Evolutionary conservation across 306 rosid genomes (phyloP), one percentile per base, ranked within the genome.

Genomic region (Prunus padus): DNA sequence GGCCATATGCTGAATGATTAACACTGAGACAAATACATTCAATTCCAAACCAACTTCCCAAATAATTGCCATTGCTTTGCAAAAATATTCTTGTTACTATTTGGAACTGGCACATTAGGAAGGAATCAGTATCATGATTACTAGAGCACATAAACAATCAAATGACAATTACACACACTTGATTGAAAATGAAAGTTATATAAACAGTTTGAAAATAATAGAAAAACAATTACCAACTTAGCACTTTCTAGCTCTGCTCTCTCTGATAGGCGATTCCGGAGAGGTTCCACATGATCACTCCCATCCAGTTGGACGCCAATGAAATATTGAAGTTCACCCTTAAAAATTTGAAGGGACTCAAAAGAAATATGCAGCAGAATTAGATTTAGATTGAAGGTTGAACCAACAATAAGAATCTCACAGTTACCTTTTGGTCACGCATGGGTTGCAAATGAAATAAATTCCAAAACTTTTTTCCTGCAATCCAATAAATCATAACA

Each of bases 321-420:
- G 77, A 95, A 95, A 89, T 95, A 95, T 84, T 95, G 97, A 80
- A 95, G 96, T 80, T 92, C 98, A 71, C 98, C 97, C 98, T 95
- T 76, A 40, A 67, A 46, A 49, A 67, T 69, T 28, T 74, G 52
- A 52, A 68, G 31, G 45, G 67, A 49, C 54, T 68, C 67, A 76
- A 37, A 49, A 56, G 40, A 52, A 45, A 69, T 55, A 3, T 60
- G 76, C 31, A 40, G 57, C 22, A 60, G 65, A 54, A 56, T 42
- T 33, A 28, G 31, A 65, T 31, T 31, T 63, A 76, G 11, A 23
- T 65, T 78, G 65, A 80, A 76, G 14, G n/a, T 72, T 80, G 71
- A 76, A 22, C 73, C 72, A 22, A 50, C 51, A 59, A 65, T 30
- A 61, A 77, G 31, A 80, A 40, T 57, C 77, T 28, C 44, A 70